Base-by-base conservation (phyloP, 2,329 filamentous ascomycete genomes). In the Neonectria magnoliae region DNA sequence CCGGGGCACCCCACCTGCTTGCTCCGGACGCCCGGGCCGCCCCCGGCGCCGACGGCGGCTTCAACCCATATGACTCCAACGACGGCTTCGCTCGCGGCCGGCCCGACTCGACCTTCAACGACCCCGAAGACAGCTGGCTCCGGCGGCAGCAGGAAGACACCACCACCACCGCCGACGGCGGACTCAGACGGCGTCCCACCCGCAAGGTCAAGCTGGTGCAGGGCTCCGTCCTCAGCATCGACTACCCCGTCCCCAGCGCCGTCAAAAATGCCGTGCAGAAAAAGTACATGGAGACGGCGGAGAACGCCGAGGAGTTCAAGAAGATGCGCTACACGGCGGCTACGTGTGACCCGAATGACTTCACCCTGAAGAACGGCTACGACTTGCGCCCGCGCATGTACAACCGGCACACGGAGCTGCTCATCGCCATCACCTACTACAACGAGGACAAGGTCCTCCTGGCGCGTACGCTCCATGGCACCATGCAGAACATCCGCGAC, bases 361-460 rank as follows among this genome's bases (percentile, higher is more conserved):
- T 60, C 14, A 60, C 57, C 9, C 18, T 54, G 20, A 31, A 47
- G 22, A 54, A 54, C 22, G 57, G 57, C 13, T 60, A 60, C 41
- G 33, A 22, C 3, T 20, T 60, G 38, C 57, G 57, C 9, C 57
- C 57, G 11, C 38, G 33, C 16, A 18, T 60, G 27, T 60, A 60
- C 25, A 51, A 60, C 22, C 50, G 57, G 7, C 50, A 60, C 5
- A 60, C 57, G 4, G 57, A 60, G 14, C 22, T 53, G 9, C 57
- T 60, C n/a, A 38, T 60, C 29, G 27, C 48, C 2, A 42, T 54
- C 7, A 60, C 57, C 6, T 60, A 60, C 7, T 60, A 60, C 50
- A 60, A 60, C 14, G 57, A 60, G 27, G 57, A 54, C n/a, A 60
- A 54, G 25, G 27, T 53, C 13, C 57, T 60, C 20, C 57, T 54